Base-by-base conservation (phyloP, 495 filamentous ascomycete genomes). In the Xylaria sp. region DNA sequence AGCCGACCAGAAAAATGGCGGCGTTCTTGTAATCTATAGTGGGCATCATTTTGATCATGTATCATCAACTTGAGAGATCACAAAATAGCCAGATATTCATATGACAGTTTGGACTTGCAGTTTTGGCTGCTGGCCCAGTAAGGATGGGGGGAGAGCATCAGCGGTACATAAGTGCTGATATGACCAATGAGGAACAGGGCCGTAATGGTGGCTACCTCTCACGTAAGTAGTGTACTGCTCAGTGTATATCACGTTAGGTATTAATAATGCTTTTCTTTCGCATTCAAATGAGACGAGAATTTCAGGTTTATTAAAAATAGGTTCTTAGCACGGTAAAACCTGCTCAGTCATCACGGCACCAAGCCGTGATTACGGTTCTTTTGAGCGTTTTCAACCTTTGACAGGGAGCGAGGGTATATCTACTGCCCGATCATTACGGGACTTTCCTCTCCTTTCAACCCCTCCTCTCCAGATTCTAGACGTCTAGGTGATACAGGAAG, bases 11-110 rank as follows among this genome's bases (percentile, higher is more conserved):
- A 14, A 2, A 19, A 9, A 63, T 46, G 26, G 61, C 61, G 12
- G 61, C 61, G 19, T 26, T 33, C 17, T 44, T 44, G 61, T 29
- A 44, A 63, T 63, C 40, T 31, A 63, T 3, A 46, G 41, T 24
- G 29, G 41, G 14, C 61, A 63, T 63, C 0, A 44, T 58, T 37
- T 6, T 12, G 33, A 58, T 37, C 55, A 53, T 6, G 5, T 29
- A 24, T 53, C 50, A 9, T 3, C 24, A 15, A 53, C 50, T 53
- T 53, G 11, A 53, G 24, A 53, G 15, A 29, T 53, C 50, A 26
- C 21, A 29, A 53, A 4, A 15, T 12, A 15, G 15, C 50, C 50
- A 4, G 12, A 11, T 53, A 0, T 53, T 53, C 24, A 53, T 15
- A 15, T 14, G 24, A 53, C 24, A 53, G 12, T 24, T 53, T 14